Conservation (phyloP, 345 rosid genomes). For the Gossypium australe region DNA sequence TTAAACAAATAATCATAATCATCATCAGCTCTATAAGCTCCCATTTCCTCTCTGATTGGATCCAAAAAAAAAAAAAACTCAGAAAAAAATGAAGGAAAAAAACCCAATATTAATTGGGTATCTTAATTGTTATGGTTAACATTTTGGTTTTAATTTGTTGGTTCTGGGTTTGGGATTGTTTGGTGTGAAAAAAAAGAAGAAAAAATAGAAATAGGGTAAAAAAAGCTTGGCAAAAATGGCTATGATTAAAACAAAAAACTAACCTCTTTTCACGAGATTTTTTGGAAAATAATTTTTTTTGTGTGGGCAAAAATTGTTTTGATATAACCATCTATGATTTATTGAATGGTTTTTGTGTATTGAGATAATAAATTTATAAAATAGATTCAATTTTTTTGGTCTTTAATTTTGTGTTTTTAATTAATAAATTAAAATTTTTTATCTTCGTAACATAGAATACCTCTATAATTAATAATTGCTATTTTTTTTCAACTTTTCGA, state of each 20-base stretch:
- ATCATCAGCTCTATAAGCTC: constrained; percentile 51
- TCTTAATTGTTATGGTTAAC: not conserved
- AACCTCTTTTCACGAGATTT: not conserved
- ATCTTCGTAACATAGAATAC: too few species aligned
- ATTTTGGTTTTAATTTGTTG: not conserved
- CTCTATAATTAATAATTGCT: too few species aligned
- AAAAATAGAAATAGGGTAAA: not conserved
- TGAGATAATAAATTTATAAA: not conserved
- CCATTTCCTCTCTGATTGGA: constrained; percentile 24
- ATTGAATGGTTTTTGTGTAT: not conserved
- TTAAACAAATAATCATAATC: constrained; percentile 69
- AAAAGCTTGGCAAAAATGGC: not conserved
- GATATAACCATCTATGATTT: not conserved
- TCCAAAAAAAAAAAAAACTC: too few species aligned
- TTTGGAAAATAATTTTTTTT: not conserved
- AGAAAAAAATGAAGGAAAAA: too few species aligned
- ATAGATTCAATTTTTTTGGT: too few species aligned
- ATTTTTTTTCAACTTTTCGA: too few species aligned
- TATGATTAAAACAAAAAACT: not conserved
- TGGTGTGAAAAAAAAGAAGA: not conserved
- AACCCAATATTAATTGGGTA: not conserved
- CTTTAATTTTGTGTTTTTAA: too few species aligned
- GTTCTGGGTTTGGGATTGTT: not conserved
- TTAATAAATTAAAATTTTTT: too few species aligned
- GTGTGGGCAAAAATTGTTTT: not conserved